A percentile compares a stretch with the other conserved stretches of the same genome.
phyloP scores from a whole-genome alignment of 345 rosid genomes.

The Physaria fendleri region DNA sequence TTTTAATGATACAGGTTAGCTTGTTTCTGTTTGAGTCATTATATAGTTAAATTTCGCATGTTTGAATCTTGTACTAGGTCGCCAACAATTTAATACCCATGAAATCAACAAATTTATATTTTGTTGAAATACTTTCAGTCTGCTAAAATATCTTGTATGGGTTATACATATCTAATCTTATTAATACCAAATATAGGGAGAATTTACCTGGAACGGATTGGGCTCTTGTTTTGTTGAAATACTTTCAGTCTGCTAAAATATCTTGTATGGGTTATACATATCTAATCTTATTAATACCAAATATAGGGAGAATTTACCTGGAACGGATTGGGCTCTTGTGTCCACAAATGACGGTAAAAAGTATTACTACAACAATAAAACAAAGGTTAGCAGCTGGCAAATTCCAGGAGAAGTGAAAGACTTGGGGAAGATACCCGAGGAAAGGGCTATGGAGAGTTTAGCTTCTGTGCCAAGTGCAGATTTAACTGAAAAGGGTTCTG shows the following conservation, averaged over 20 bases:
- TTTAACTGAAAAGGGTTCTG: constrained; percentile 49
- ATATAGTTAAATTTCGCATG: background rate
- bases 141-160: background rate
- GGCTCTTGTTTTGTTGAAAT: no score
- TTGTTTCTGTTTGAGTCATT: constrained; percentile 1
- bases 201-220: constrained; percentile 78
- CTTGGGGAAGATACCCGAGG: constrained; percentile 59
- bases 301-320: constrained; percentile 71
- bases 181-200: constrained; percentile 48
- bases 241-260: no score
- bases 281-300: constrained; percentile 5
- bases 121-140: background rate
- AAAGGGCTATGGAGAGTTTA: constrained; percentile 39
- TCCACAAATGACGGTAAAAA: constrained; percentile 85
- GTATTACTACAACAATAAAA: constrained; percentile 84
- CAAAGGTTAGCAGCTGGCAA: constrained; percentile 99
- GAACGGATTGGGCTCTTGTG: constrained; percentile 84
- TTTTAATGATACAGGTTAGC: background rate
- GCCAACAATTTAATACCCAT: constrained; percentile 3
- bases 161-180: background rate
- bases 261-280: background rate
- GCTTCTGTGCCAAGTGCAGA: constrained; percentile 35
- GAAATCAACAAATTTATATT: background rate
- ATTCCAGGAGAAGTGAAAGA: constrained; percentile 77
- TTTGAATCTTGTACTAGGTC: constrained; percentile 7